Evolutionary conservation across 352 stramenopile species (phyloP).

Genomic region (Aphanomyces astaci): DNA sequence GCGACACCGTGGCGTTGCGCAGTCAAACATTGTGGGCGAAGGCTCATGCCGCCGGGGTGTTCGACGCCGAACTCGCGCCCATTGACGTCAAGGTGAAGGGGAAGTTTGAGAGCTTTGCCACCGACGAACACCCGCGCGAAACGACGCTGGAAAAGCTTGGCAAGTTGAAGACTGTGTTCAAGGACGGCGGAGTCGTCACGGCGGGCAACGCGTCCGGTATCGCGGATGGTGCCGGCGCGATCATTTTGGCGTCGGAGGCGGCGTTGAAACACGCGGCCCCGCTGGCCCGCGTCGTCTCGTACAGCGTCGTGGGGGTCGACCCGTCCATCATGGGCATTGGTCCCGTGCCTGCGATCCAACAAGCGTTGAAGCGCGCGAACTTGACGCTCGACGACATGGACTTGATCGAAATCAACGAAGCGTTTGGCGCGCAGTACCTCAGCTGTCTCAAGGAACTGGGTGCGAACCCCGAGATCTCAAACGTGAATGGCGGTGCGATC

Average conservation of each 20-base stretch:
- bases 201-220: constrained; percentile 95
- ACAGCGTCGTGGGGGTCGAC: constrained; percentile 90
- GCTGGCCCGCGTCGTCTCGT: constrained; percentile 89
- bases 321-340: constrained; percentile 97
- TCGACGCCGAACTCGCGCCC: constrained; percentile 93
- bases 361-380: constrained; percentile 84
- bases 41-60: constrained; percentile 86
- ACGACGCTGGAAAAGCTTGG: constrained; percentile 79
- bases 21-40: constrained; percentile 90
- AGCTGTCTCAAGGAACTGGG: constrained; percentile 95
- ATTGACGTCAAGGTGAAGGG: constrained; percentile 85
- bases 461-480: constrained; percentile 89
- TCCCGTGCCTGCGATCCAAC: constrained; percentile 90
- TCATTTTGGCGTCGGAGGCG: constrained; percentile 92
- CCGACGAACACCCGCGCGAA: constrained; percentile 70
- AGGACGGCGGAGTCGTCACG: constrained; percentile 96
- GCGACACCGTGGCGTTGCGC: constrained; percentile 91
- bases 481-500: constrained; percentile 94
- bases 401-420: constrained; percentile 98
- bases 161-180: constrained; percentile 94
- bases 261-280: constrained; percentile 90
- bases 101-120: constrained; percentile 78
- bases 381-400: constrained; percentile 92
- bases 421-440: constrained; percentile 96
- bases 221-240: constrained; percentile 91